Percentiles rank a stretch among this genome's conserved stretches.
Evolutionary conservation across 179 eudicot genomes (phyloP).

Genomic region (Actinidia polygama): DNA sequence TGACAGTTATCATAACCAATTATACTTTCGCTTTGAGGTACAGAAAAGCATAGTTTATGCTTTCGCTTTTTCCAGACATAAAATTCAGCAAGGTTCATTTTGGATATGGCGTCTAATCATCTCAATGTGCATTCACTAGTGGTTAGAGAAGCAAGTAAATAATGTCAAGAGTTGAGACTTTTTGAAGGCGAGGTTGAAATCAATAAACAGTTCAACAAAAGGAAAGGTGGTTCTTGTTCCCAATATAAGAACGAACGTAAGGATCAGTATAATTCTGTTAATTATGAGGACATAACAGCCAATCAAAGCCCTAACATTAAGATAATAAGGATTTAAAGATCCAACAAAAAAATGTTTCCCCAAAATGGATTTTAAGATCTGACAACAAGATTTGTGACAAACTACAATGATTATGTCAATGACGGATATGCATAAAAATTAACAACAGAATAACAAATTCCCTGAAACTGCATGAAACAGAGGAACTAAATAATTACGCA

Average conservation of each 20-base stretch:
- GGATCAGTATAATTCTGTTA: not conserved
- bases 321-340: too few relatives aligned
- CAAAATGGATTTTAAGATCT: not conserved
- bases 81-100: not conserved
- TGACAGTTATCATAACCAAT: too few relatives aligned
- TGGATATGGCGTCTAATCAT: not conserved
- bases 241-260: not conserved
- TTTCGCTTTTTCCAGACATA: not conserved
- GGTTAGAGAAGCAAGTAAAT: slow-evolving; percentile 3
- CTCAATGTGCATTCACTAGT: not conserved
- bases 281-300: too few relatives aligned
- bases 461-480: too few relatives aligned
- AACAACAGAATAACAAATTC: too few relatives aligned
- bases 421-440: too few relatives aligned
- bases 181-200: not conserved
- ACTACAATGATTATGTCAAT: too few relatives aligned
- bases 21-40: not conserved
- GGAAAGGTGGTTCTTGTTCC: not conserved
- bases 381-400: not conserved
- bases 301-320: too few relatives aligned
- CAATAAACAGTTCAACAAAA: not conserved
- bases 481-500: too few relatives aligned
- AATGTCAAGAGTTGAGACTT: not conserved
- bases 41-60: not conserved
- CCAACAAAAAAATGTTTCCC: too few relatives aligned